These are phyloP conservation scores for Beauveria scarabaeidicola DNA, from an alignment of 2,329 filamentous ascomycete species.

Conservation along the genomic window DNA sequence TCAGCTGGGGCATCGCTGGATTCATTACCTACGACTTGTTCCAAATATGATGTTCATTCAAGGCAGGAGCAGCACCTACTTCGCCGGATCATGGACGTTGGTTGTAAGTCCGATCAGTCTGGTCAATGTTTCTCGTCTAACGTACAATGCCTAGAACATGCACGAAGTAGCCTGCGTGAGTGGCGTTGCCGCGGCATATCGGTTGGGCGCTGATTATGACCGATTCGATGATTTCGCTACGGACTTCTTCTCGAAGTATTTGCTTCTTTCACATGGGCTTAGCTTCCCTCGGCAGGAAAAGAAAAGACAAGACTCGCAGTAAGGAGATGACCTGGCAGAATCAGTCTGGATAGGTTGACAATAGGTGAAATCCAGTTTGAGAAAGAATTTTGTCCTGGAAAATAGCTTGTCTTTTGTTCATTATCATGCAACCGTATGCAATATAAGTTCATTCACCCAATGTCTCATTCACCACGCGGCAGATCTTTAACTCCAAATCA, in stretches of 20 bases:
- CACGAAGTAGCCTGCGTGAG: constrained; percentile 64
- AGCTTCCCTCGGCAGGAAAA: constrained; percentile 28
- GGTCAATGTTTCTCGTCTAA: not conserved
- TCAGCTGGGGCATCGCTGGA: constrained; percentile 56
- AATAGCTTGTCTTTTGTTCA: not conserved
- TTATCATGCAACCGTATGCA: not conserved
- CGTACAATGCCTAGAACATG: constrained; percentile 39
- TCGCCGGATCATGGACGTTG: constrained; percentile 60
- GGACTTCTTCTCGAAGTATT: constrained; percentile 39
- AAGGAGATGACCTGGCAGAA: not conserved
- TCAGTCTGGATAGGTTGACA: not conserved
- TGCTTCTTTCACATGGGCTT: constrained; percentile 36
- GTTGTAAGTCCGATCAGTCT: constrained; percentile 37
- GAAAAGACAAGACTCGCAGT: constrained; percentile 14
- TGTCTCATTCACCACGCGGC: not conserved
- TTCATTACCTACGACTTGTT: constrained; percentile 56
- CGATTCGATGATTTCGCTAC: constrained; percentile 48
- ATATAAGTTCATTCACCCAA: not conserved
- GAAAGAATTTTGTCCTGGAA: not conserved
- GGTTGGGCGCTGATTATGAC: constrained; percentile 56
- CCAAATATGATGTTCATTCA: constrained; percentile 67
- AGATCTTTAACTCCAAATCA: not conserved
- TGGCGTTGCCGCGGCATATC: constrained; percentile 62
- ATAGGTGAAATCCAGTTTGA: not conserved
- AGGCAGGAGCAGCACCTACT: constrained; percentile 52